A percentile compares a stretch with the other conserved stretches of the same genome.
Evolutionary conservation across 768 basidiomycete genomes (phyloP).

Genomic region (Hirschioporus abietinus): DNA sequence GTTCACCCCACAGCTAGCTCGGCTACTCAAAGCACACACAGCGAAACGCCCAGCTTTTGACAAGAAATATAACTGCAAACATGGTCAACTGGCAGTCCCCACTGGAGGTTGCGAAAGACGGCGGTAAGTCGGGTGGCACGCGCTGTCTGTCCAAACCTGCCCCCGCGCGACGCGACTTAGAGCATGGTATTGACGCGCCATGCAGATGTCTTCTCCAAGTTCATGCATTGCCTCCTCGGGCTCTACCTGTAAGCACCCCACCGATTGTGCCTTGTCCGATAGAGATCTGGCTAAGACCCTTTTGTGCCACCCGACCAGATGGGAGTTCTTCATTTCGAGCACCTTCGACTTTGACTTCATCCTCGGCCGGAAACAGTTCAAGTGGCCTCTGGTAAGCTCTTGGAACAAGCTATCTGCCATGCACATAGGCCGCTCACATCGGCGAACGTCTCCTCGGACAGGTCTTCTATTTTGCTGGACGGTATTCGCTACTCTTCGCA

Average conservation of each 20-base stretch:
- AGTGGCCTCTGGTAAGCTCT: slow-evolving; percentile 58
- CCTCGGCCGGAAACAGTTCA: slow-evolving; percentile 49
- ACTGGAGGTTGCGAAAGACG: slow-evolving; percentile 42
- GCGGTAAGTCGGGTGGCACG: slow-evolving; percentile 28
- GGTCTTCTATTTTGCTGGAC: slow-evolving; percentile 67
- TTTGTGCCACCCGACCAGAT: slow-evolving; percentile 32
- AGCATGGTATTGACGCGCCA: slow-evolving; percentile 1
- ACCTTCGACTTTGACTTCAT: slow-evolving; percentile 62
- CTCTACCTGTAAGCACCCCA: slow-evolving; percentile 46
- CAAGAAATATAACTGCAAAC: slow-evolving; percentile 7
- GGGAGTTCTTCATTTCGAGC: slow-evolving; percentile 62
- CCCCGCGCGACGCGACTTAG: neutral
- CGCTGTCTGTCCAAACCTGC: neutral
- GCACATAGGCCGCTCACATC: slow-evolving; percentile 4
- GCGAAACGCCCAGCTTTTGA: neutral
- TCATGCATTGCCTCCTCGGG: slow-evolving; percentile 57
- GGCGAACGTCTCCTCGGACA: slow-evolving; percentile 18
- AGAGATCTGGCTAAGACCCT: neutral
- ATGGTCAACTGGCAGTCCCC: slow-evolving; percentile 59
- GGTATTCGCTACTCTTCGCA: slow-evolving; percentile 60
- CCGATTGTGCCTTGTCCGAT: neutral
- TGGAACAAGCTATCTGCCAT: neutral
- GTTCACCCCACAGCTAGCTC: neutral
- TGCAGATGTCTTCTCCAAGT: slow-evolving; percentile 38
- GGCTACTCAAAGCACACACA: neutral